Evolutionary conservation across 192 early-diverging fungal species (phyloP), one percentile per base, ranked within the genome.

Genomic region (Ambispora gerdemannii): DNA sequence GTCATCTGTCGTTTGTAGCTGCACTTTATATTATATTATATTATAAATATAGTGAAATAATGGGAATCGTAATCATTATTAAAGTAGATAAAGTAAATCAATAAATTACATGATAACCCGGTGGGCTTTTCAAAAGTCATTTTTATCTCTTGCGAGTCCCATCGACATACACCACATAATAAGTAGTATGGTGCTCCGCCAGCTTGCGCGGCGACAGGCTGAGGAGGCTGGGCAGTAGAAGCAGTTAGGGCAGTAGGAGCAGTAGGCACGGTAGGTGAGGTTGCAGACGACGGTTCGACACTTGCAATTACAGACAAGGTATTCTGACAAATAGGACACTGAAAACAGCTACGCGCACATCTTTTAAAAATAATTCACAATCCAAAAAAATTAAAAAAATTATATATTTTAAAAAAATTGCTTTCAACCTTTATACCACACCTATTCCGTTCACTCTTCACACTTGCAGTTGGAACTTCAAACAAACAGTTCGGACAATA

Each of bases 401-500:
- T 0, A 38, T 13, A 22, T 4, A 75, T n/a, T 3, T 7, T 33
- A 38, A 22, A 56, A 36, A 19, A 49, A n/a, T 17, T 34, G 27
- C 8, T 30, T 61, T 13, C 6, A 15, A 22, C 17, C 24, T 61
- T 20, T 56, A 0, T 27, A 81, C 8, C 67, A 27, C 77, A 80
- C 88, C 92, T 83, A 82, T 95, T 95, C 74, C 91, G 89, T 79
- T 98, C 96, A n/a, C 89, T 87, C 72, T 93, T 93, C n/a, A 95
- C 94, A 73, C 91, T 91, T 2, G 96, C 92, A n/a, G 92, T 91
- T 2, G 95, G 94, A 28, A 93, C 94, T 72, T 98, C 95, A 80
- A 98, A 98, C 62, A 96, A 84, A 71, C 97, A 98, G 72, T 94
- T 94, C 13, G 97, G 93, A 71, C 97, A 98, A 76, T 91, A 97